Percentiles rank a stretch among this genome's conserved stretches.
Conservation (phyloP, 768 basidiomycete species). For the Suillus fuscotomentosus region DNA sequence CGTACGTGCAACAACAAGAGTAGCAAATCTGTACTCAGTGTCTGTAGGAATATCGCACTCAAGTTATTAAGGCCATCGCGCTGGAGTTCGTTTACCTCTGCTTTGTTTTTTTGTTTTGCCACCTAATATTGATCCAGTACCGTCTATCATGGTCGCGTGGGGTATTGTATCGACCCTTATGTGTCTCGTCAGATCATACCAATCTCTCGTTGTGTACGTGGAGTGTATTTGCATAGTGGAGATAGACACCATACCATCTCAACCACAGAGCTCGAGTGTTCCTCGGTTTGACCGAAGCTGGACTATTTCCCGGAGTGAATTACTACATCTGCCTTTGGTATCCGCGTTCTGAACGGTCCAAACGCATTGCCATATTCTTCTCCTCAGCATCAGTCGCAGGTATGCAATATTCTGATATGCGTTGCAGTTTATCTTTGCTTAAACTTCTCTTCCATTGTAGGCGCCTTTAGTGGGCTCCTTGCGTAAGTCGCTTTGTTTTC, state of each 20-base stretch:
- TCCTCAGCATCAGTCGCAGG: slow-evolving; percentile 58
- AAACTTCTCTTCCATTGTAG: slow-evolving; percentile 11
- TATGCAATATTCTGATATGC: slow-evolving; percentile 5
- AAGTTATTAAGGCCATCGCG: slow-evolving; percentile 35
- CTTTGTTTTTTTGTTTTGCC: not conserved
- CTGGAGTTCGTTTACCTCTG: slow-evolving; percentile 29
- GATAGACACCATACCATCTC: not conserved
- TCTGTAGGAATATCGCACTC: slow-evolving; percentile 36
- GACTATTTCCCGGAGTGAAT: slow-evolving; percentile 39
- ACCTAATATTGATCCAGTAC: slow-evolving; percentile 31
- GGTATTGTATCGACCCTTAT: slow-evolving; percentile 38
- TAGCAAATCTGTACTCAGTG: not conserved
- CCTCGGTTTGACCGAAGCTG: slow-evolving; percentile 48
- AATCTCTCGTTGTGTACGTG: slow-evolving; percentile 31
- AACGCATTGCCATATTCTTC: slow-evolving; percentile 62
- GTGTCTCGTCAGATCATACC: slow-evolving; percentile 35
- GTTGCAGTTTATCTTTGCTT: not conserved
- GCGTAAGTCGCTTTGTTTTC: slow-evolving; percentile 32
- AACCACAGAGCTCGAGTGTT: slow-evolving; percentile 36
- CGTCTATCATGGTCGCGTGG: slow-evolving; percentile 39
- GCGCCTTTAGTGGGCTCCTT: slow-evolving; percentile 46
- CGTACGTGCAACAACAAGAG: slow-evolving; percentile 23
- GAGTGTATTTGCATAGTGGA: not conserved
- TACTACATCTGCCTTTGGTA: slow-evolving; percentile 60
- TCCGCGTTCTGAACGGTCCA: slow-evolving; percentile 53